Percentiles rank a stretch among this genome's conserved stretches.
These are phyloP conservation scores for Yamadazyma phyllophila DNA, from an alignment of 805 yeast species.

Conservation along the genomic window DNA sequence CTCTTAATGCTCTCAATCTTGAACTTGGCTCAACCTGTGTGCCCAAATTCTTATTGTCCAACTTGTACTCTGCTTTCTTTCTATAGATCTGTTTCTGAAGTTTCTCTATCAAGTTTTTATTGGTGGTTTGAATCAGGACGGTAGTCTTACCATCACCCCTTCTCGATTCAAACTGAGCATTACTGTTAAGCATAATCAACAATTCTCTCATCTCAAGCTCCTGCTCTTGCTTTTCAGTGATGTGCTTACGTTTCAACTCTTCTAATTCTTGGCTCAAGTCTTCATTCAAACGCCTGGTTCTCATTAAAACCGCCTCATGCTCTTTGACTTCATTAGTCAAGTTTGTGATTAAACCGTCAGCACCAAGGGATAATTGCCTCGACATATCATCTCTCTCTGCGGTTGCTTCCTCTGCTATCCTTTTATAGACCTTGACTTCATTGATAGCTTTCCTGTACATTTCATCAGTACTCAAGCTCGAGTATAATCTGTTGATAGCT, in stretches of 20 bases:
- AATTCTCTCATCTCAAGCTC: constrained; percentile 76
- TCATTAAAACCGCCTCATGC: constrained; percentile 54
- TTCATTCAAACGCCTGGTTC: constrained; percentile 61
- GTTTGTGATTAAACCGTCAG: constrained; percentile 66
- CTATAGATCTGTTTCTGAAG: constrained; percentile 46
- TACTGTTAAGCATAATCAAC: constrained; percentile 57
- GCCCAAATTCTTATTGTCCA: constrained; percentile 47
- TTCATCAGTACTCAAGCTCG: constrained; percentile 80
- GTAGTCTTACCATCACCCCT: constrained; percentile 37
- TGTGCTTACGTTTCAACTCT: constrained; percentile 56
- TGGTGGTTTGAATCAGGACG: constrained; percentile 31
- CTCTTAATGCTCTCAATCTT: constrained; percentile 69
- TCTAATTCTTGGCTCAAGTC: constrained; percentile 60
- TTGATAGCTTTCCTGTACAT: constrained; percentile 68
- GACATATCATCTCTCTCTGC: constrained; percentile 64
- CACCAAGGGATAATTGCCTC: constrained; percentile 67
- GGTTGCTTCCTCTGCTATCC: constrained; percentile 51
- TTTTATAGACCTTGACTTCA: constrained; percentile 53
- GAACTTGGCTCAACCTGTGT: constrained; percentile 71
- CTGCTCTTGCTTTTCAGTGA: constrained; percentile 69
- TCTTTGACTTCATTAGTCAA: constrained; percentile 62
- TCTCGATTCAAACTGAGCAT: constrained; percentile 30
- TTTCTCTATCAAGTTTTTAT: constrained; percentile 37
- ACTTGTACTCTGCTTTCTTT: constrained; percentile 46
- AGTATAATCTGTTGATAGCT: constrained; percentile 69